Percentiles rank a stretch among this genome's conserved stretches.
Evolutionary conservation across 768 basidiomycete species (phyloP).

Genomic region (Suillus spraguei): DNA sequence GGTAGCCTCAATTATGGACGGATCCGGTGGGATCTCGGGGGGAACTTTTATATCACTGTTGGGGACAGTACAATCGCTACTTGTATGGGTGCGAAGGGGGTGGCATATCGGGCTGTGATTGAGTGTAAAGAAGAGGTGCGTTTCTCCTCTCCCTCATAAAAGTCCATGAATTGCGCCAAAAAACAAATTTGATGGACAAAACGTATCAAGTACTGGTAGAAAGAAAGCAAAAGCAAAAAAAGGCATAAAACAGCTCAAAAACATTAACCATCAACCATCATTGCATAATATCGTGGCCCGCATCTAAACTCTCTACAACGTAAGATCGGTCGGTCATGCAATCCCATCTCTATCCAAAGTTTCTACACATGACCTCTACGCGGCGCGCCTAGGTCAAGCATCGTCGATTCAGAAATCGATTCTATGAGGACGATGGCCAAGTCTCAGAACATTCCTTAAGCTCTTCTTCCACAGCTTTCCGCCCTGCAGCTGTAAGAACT

Average conservation of each 20-base stretch:
- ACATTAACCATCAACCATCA: neutral
- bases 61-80: slow-evolving; percentile 80
- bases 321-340: neutral
- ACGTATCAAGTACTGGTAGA: neutral
- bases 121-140: slow-evolving; percentile 96
- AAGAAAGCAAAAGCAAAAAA: slow-evolving; percentile 1
- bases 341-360: neutral
- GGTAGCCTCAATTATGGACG: slow-evolving; percentile 61
- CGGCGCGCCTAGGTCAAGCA: neutral
- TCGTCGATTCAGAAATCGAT: neutral
- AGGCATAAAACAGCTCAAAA: neutral
- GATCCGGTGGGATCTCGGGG: slow-evolving; percentile 84
- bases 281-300: slow-evolving; percentile 4
- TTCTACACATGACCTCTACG: neutral
- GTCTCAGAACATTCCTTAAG: slow-evolving; percentile 29
- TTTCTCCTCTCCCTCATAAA: slow-evolving; percentile 9
- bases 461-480: slow-evolving; percentile 75
- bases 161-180: neutral
- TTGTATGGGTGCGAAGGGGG: slow-evolving; percentile 66
- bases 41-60: slow-evolving; percentile 90
- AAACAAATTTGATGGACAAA: neutral
- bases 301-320: neutral
- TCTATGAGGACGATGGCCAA: neutral
- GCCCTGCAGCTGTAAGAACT: slow-evolving; percentile 67
- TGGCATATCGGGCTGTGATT: slow-evolving; percentile 77